Evolutionary conservation across 2,329 filamentous ascomycete species (phyloP), one percentile per base, ranked within the genome.

Genomic region (Emergomyces africanus): DNA sequence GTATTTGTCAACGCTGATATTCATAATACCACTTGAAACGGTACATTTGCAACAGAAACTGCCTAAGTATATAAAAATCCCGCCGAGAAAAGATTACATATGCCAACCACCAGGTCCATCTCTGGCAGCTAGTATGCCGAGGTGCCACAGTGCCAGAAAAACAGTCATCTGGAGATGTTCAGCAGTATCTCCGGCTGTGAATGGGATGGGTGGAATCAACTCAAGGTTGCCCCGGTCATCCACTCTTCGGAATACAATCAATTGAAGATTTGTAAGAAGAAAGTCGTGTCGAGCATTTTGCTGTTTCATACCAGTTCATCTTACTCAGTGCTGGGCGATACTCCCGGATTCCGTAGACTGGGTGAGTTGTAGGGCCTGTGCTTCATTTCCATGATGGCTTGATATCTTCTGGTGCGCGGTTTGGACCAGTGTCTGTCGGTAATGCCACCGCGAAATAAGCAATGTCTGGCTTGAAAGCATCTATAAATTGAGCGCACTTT

Each of bases 91-190:
- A 30, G 20, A 51, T 51, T 25, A 51, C 49, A 51, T 51, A 8
- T 35, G 23, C 49, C 49, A 30, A 15, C 49, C 49, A n/a, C 28
- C 49, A 6, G 30, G 6, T 30, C 30, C 30, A 30, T 30, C 30
- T 20, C 59, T 18, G 1, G 57, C 53, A 39, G 63, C 63, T 46
- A 66, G 61, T 64, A 66, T 67, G 12, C 64, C 64, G 2, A 66
- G 39, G 57, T 64, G 66, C 63, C 63, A 66, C 18, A 66, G 28
- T 3, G 58, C 65, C 5, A 65, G 42, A 1, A 62, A n/a, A n/a
- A 64, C 60, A 5, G 64, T 64, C 12, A 67, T 37, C 25, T 28
- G 33, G 8, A 57, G 60, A 15, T 60, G 61, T 25, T 10, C 57
- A 12, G 30, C 37, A 12, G 58, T 61, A 12, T 61, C 63, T 15